Evolutionary conservation across 1,284 basidiomycete species (phyloP), one percentile per base, ranked within the genome.

Genomic region (Ustilago crameri): DNA sequence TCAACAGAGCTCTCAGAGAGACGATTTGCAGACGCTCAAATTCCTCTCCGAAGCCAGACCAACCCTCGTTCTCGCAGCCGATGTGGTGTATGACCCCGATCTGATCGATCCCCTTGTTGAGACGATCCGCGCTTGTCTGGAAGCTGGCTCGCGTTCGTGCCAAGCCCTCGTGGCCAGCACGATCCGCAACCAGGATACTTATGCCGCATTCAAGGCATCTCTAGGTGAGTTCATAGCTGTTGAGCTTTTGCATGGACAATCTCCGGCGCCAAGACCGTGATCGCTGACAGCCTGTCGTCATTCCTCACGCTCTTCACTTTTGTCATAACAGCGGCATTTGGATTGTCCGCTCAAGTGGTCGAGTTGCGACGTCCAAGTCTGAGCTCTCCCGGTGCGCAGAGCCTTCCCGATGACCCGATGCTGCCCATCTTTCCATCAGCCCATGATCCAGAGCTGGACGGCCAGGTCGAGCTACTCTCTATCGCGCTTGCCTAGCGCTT

Each of bases 81-180:
- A 75, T 48, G 73, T 75, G 0, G 73, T 71, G 35, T 75, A 71
- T 41, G 73, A 75, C 35, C 73, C 73, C 30, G 57, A 58, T 51
- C 64, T 75, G 27, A 52, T 67, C 42, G 60, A 50, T 34, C 66
- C 73, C 2, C 49, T 75, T 17, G 73, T 65, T 1, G 53, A 62
- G 40, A 68, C 73, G 34, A 61, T 75, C 17, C 56, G 55, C 18
- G 64, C 57, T 2, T 57, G 60, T 22, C 45, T 73, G 5, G 42
- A 60, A 40, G 56, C 64, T 15, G 66, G 62, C 5, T 30, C 40
- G 3, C 24, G 56, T 17, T 27, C 43, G n/a, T 59, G 57, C 17
- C 61, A 43, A 8, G 73, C 73, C 20, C 58, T 67, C 27, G 60
- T 75, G 22, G 67, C 73, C 35, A 71, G 63, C 27, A 71, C 73